phyloP scores from a whole-genome alignment of 768 basidiomycete genomes.

The Tylopilus cervinicoccineus region DNA sequence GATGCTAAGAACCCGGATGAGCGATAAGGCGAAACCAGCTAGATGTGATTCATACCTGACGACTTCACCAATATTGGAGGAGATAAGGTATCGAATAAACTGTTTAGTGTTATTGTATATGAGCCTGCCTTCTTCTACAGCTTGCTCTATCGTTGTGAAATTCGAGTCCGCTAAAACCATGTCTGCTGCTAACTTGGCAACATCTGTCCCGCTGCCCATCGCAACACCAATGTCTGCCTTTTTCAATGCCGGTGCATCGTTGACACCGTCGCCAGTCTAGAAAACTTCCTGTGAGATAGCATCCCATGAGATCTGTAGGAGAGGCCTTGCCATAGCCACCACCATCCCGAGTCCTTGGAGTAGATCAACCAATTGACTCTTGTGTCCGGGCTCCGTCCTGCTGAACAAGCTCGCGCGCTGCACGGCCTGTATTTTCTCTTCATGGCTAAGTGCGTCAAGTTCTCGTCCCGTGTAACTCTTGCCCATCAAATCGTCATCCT shows the following conservation, averaged over 20 bases:
- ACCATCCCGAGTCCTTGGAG: slow-evolving; percentile 89
- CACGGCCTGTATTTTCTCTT: slow-evolving; percentile 84
- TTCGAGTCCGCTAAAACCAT: slow-evolving; percentile 98
- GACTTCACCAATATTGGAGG: slow-evolving; percentile 96
- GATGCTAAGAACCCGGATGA: slow-evolving; percentile 50
- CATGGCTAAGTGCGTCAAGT: slow-evolving; percentile 72
- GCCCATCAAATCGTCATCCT: slow-evolving; percentile 83
- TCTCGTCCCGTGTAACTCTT: slow-evolving; percentile 96
- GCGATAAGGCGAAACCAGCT: not conserved
- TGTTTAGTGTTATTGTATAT: slow-evolving; percentile 99
- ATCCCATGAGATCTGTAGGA: slow-evolving; percentile 6
- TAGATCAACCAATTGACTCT: slow-evolving; percentile 90
- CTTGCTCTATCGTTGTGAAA: slow-evolving; percentile 94
- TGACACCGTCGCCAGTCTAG: slow-evolving; percentile 95
- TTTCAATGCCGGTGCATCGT: slow-evolving; percentile 95
- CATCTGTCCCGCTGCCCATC: slow-evolving; percentile 99
- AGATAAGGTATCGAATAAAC: slow-evolving; percentile 98
- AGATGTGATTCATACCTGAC: slow-evolving; percentile 50
- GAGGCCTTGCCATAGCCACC: slow-evolving; percentile 79
- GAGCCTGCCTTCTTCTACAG: slow-evolving; percentile 94
- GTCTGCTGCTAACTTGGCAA: slow-evolving; percentile 96
- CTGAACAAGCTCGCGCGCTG: slow-evolving; percentile 87
- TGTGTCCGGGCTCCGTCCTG: slow-evolving; percentile 93
- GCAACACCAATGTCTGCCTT: slow-evolving; percentile 98
- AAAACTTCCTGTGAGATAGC: slow-evolving; percentile 5